phyloP scores from a whole-genome alignment of 2,329 filamentous ascomycete species.

The Venturia nashicola region DNA sequence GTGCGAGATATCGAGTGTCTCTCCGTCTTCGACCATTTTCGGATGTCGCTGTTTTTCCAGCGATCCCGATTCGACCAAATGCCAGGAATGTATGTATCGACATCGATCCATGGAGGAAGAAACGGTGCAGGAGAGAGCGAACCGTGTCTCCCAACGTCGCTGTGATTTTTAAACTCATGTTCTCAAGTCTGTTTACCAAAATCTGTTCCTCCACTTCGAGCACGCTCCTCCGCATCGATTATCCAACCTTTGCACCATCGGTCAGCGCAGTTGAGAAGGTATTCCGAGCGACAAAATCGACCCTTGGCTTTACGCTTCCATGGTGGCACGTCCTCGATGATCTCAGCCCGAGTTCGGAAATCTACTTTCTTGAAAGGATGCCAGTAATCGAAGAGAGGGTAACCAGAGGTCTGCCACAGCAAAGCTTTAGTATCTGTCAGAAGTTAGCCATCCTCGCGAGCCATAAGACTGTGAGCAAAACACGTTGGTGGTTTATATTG shows the following conservation, averaged over 20 bases:
- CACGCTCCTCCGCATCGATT: neutral
- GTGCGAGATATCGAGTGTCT: no score
- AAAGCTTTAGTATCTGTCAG: neutral
- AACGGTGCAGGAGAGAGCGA: no score
- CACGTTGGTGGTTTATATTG: neutral
- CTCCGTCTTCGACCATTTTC: no score
- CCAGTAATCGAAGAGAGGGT: neutral
- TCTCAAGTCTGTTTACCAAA: neutral
- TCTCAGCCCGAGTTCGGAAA: neutral
- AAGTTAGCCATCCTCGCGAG: neutral
- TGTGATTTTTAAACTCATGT: neutral
- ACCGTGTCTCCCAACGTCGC: neutral
- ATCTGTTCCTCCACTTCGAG: neutral
- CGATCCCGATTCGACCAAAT: no score
- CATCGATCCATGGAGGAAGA: no score
- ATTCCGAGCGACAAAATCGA: neutral
- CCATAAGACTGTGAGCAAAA: neutral
- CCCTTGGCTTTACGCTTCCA: neutral
- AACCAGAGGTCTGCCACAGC: neutral
- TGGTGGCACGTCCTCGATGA: neutral
- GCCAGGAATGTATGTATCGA: no score
- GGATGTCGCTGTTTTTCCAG: no score
- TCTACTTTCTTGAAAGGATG: neutral
- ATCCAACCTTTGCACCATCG: neutral
- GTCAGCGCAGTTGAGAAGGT: neutral